phyloP scores from a whole-genome alignment of 495 filamentous ascomycete species.

The Penicillium desertorum region DNA sequence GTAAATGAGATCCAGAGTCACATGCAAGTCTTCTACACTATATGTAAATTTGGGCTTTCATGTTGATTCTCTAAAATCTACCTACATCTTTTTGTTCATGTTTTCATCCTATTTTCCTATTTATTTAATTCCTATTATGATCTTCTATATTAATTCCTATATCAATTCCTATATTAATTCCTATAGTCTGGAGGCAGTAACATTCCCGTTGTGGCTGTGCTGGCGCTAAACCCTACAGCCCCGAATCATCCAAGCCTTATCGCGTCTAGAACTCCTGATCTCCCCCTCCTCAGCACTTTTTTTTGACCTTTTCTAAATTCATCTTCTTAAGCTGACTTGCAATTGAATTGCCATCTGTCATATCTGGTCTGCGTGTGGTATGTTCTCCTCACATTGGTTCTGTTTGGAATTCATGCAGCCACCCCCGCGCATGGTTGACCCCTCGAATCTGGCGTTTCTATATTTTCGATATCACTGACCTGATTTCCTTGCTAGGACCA shows the following conservation, averaged over 20 bases:
- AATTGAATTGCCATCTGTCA: background rate
- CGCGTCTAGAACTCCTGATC: slow-evolving; percentile 10
- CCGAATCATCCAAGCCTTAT: slow-evolving; percentile 2
- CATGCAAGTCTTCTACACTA: no score
- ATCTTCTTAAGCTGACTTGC: background rate
- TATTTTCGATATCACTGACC: slow-evolving; percentile 11
- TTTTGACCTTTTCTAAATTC: background rate
- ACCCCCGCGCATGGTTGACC: slow-evolving; percentile 14
- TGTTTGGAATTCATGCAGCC: slow-evolving; percentile 7
- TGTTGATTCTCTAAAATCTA: no score
- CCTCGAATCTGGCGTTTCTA: slow-evolving; percentile 10
- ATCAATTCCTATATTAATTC: no score
- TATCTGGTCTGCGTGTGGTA: background rate
- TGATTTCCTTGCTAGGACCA: background rate
- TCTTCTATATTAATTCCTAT: no score
- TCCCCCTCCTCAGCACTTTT: background rate
- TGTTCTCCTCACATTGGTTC: background rate
- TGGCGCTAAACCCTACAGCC: slow-evolving; percentile 10
- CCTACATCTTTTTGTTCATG: no score
- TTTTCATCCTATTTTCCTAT: no score
- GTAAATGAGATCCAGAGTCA: no score
- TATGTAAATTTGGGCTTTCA: no score
- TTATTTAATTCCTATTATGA: no score
- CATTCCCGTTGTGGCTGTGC: slow-evolving; percentile 10
- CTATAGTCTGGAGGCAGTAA: slow-evolving; percentile 1